A percentile compares a stretch with the other conserved stretches of the same genome.
These are phyloP conservation scores for Lactarius tabidus DNA, from an alignment of 768 basidiomycete genomes.

Conservation along the genomic window DNA sequence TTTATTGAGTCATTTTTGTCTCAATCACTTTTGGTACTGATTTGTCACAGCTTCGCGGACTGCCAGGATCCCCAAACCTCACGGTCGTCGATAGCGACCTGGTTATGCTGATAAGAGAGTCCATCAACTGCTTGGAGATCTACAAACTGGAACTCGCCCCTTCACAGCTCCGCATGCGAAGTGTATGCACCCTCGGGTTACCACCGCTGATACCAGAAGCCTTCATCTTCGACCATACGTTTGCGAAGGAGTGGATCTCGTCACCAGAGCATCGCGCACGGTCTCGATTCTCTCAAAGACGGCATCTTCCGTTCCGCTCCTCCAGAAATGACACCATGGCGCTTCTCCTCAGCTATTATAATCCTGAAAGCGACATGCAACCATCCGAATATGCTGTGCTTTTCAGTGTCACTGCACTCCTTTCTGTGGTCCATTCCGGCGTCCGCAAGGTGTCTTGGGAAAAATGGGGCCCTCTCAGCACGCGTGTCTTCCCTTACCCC, in stretches of 20 bases:
- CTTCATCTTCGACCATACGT: background rate
- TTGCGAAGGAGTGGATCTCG: constrained; percentile 3
- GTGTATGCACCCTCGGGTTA: constrained; percentile 4
- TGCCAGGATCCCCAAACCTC: background rate
- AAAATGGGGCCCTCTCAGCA: constrained; percentile 3
- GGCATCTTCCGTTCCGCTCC: constrained; percentile 5
- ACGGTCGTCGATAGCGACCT: background rate
- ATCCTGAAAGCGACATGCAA: background rate
- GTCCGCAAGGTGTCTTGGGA: background rate
- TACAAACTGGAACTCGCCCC: constrained; percentile 1
- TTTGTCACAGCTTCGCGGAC: background rate
- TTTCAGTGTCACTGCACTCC: background rate
- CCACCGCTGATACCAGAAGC: background rate
- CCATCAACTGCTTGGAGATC: constrained; percentile 1
- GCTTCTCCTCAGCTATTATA: constrained; percentile 4
- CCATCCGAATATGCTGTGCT: background rate
- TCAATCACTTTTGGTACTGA: background rate
- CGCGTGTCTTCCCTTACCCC: background rate
- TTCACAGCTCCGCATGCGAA: background rate
- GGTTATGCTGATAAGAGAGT: background rate
- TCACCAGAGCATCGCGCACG: background rate
- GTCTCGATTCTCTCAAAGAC: background rate
- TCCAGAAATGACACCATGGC: background rate
- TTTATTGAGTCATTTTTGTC: background rate
- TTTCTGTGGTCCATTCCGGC: background rate